Conservation (phyloP, 2,329 filamentous ascomycete species). For the Aaosphaeria pasadenensis region DNA sequence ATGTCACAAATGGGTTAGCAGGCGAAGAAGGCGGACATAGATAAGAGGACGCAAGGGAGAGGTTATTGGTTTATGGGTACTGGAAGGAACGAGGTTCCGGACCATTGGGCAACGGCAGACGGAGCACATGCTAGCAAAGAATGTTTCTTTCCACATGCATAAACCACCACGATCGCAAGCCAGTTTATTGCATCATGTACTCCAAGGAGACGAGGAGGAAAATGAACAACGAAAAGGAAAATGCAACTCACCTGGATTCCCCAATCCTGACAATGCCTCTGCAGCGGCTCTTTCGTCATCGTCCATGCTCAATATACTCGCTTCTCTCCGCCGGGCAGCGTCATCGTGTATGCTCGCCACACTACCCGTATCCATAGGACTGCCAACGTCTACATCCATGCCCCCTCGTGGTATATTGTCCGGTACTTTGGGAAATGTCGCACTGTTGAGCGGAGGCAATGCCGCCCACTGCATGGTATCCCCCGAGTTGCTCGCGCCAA, state of each 20-base stretch:
- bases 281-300: constrained; percentile 50
- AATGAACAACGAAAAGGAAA: neutral
- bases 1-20: neutral
- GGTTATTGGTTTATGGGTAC: too few species aligned
- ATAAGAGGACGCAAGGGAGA: too few species aligned
- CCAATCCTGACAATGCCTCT: constrained; percentile 49
- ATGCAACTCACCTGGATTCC: constrained; percentile 43
- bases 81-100: too few species aligned
- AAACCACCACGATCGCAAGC: too few species aligned
- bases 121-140: too few species aligned
- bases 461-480: constrained; percentile 18
- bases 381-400: constrained; percentile 37
- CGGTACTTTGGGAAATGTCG: constrained; percentile 31
- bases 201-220: neutral
- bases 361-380: constrained; percentile 45
- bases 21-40: too few species aligned
- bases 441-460: constrained; percentile 21
- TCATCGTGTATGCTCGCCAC: constrained; percentile 42
- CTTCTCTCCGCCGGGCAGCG: constrained; percentile 26
- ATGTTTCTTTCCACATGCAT: too few species aligned
- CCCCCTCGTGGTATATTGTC: constrained; percentile 22
- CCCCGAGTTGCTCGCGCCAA: constrained; percentile 10
- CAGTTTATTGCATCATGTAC: neutral
- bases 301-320: constrained; percentile 46
- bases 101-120: too few species aligned